Base-by-base conservation (phyloP, 306 rosid species). In the Malus sieversii region DNA sequence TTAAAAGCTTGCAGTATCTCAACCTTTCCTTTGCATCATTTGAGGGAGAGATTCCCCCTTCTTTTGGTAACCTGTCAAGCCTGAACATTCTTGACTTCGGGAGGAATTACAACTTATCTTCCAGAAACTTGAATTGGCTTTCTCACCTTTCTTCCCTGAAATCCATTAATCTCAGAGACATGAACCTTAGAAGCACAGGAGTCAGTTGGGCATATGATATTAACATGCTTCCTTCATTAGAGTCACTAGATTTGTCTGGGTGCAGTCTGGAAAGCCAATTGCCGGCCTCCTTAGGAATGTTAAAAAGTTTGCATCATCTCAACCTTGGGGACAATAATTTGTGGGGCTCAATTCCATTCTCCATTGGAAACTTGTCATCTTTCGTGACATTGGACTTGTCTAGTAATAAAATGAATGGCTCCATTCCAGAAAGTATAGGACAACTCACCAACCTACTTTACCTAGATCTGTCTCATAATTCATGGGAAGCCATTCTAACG, bases 361-460 rank as follows among this genome's bases (percentile, higher is more conserved):
- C 76, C 32, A 8, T 61, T 2, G 82, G 80, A 73, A 86, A 86
- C 68, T 65, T 78, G 74, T 77, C 85, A 14, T 64, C 78, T 3
- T 25, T 10, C 0, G 3, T 12, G 14, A 61, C 38, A 2, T 58
- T 86, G 42, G 3, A 8, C 19, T 82, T 83, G 10, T 10, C 1
- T 29, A 16, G 12, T 23, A 78, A 83, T 55, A n/a, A 59, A 20
- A 66, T 87, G 51, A 79, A 74, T 18, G 88, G 85, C 29, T 76
- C 78, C 10, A 74, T 86, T 52, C 84, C 84, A 11, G 30, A 44
- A 20, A 77, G 83, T 80, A 20, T 87, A 9, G 86, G 86, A 58
- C 82, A 79, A 52, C 84, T 84, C 53, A 58, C 78, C 72, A 30
- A 69, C 1, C 42, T 84, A 80, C 11, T 75, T 82, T 11, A 29